phyloP scores from a whole-genome alignment of 371 early-diverging fungal genomes.

The Batkoa obscura region DNA sequence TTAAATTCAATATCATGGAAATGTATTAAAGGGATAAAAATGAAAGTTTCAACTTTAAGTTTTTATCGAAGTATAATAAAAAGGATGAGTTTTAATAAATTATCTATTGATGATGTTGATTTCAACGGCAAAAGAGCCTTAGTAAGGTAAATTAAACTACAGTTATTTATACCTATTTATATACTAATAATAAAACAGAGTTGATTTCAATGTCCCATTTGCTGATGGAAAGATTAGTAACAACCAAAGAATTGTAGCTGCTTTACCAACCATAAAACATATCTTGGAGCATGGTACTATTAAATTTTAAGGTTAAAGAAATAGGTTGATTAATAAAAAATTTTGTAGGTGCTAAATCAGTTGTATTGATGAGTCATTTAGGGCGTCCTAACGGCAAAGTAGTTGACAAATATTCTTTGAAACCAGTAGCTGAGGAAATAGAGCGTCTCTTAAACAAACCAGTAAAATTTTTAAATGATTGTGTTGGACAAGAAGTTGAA shows the following conservation, averaged over 20 bases:
- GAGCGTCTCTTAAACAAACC: slow-evolving; percentile 55
- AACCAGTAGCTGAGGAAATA: slow-evolving; percentile 82
- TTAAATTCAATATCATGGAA: too few species aligned
- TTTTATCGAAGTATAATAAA: not conserved
- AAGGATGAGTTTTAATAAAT: slow-evolving; percentile 30
- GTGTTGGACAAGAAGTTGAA: slow-evolving; percentile 83
- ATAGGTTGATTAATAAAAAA: not conserved
- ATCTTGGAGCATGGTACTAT: slow-evolving; percentile 55
- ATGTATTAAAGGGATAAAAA: too few species aligned
- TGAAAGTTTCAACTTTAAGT: too few species aligned
- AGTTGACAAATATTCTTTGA: slow-evolving; percentile 74
- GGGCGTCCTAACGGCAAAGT: slow-evolving; percentile 94
- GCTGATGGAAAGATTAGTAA: slow-evolving; percentile 80
- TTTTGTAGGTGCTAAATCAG: slow-evolving; percentile 50
- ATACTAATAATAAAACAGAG: slow-evolving; percentile 26
- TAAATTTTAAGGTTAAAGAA: too few species aligned
- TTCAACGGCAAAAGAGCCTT: slow-evolving; percentile 78
- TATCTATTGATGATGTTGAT: slow-evolving; percentile 69
- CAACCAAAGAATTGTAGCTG: slow-evolving; percentile 93
- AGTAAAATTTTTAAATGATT: slow-evolving; percentile 84
- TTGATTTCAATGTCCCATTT: slow-evolving; percentile 98
- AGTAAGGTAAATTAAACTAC: slow-evolving; percentile 42
- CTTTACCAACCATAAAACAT: slow-evolving; percentile 88
- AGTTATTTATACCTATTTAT: not conserved
- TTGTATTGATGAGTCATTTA: slow-evolving; percentile 94